Conservation (phyloP, 1,284 basidiomycete genomes). For the Sanghuangporus weigelae region DNA sequence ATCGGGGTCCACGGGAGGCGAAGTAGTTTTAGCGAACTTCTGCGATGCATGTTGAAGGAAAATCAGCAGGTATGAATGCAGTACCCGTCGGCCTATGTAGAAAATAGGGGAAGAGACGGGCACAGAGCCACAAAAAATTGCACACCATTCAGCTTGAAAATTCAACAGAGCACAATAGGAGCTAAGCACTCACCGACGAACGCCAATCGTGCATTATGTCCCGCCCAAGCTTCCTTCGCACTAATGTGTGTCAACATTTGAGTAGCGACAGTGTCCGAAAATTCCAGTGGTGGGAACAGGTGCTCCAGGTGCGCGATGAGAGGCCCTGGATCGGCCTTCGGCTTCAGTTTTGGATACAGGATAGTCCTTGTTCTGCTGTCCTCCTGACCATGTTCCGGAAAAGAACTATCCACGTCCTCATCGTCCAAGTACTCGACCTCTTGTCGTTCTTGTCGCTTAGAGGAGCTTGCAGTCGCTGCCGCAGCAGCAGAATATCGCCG, state of each 20-base stretch:
- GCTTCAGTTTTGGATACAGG: constrained; percentile 9
- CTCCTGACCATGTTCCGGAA: not conserved
- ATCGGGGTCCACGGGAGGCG: constrained; percentile 34
- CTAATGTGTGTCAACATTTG: constrained; percentile 73
- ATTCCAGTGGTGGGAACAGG: constrained; percentile 60
- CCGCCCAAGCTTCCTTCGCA: constrained; percentile 54
- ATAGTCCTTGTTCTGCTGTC: not conserved
- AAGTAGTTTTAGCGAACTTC: constrained; percentile 13
- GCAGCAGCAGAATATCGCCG: constrained; percentile 10
- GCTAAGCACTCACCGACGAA: constrained; percentile 55
- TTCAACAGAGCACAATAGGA: too few species aligned
- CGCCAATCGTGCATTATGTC: constrained; percentile 63
- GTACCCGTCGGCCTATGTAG: constrained; percentile 61
- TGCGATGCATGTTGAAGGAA: constrained; percentile 56
- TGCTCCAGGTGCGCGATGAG: constrained; percentile 53
- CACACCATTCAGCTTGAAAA: too few species aligned
- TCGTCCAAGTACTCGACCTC: constrained; percentile 7
- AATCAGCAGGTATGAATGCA: constrained; percentile 66
- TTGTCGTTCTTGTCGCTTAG: not conserved
- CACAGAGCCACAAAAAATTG: not conserved
- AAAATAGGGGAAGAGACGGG: not conserved
- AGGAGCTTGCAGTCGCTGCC: not conserved
- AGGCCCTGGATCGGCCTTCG: constrained; percentile 18
- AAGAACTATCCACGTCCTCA: not conserved
- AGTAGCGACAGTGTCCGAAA: constrained; percentile 61